Base-by-base conservation (phyloP, 1,284 basidiomycete genomes). In the Marasmius tenuissimus region DNA sequence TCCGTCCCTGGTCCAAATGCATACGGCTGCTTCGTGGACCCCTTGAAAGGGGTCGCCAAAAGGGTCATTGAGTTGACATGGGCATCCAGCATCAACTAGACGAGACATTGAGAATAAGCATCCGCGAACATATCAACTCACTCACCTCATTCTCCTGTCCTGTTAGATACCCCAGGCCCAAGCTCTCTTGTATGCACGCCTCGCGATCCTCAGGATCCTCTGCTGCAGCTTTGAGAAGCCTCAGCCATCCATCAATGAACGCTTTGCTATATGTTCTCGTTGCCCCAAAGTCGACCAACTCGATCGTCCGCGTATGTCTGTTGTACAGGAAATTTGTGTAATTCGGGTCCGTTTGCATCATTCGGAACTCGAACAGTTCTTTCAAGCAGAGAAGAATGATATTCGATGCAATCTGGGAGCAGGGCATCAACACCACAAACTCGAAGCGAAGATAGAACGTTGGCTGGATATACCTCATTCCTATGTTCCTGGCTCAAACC, bases 341-440 rank as follows among this genome's bases (percentile, higher is more conserved):
- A 72, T 99, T 99, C 1, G 97, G 97, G 74, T 99, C 97, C 0
- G 97, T 99, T 75, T 99, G 97, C 97, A 99, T 98, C 52, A 92
- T 79, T 27, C 93, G 82, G 78, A 96, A 97, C 62, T 89, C 81
- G 76, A 98, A 97, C 12, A 98, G 85, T 73, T 99, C 97, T 61
- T 85, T 87, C 47, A 99, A 79, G 70, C 95, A 97, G 3, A 99
- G 83, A 57, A 94, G 89, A 56, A 98, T 82, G 58, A 98, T 85
- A 57, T 88, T 82, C 2, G 83, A 78, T 1, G 95, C 94, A 69
- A 99, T 97, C 93, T 97, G 70, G 38, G 56, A 16, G 38, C 47
- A 49, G 58, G 9, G 45, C 45, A 35, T 47, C 27, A 49, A 54
- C 54, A 39, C 62, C 54, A 50, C 22, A 49, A 33, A n/a, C 53